These are phyloP conservation scores for Leccinum subgranulosum DNA, from an alignment of 768 basidiomycete species.

Conservation along the genomic window DNA sequence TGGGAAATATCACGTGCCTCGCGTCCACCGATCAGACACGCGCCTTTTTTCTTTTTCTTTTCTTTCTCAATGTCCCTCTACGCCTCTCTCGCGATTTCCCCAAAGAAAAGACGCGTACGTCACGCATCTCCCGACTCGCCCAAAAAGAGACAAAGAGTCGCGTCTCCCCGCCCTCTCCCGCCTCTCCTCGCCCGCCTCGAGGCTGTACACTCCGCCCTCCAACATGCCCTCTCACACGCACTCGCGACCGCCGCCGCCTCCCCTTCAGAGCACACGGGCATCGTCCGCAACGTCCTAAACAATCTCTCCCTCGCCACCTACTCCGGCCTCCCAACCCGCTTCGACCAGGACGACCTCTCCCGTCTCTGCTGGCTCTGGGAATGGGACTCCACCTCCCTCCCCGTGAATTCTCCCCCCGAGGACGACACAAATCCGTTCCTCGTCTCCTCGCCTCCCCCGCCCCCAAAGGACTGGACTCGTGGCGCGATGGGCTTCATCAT, in stretches of 20 bases:
- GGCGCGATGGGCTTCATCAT: conserved; percentile 79
- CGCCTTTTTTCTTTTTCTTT: neutral
- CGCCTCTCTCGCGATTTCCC: conserved; percentile 56
- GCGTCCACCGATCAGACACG: conserved; percentile 28
- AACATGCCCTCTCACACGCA: conserved; percentile 82
- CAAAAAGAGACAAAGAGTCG: conserved; percentile 65
- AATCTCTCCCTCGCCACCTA: conserved; percentile 70
- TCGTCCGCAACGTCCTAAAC: conserved; percentile 76
- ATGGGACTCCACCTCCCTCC: conserved; percentile 61
- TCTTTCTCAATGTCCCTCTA: conserved; percentile 11
- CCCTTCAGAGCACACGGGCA: conserved; percentile 71
- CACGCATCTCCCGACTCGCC: conserved; percentile 33
- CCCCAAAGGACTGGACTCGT: conserved; percentile 68
- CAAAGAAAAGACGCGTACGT: conserved; percentile 62
- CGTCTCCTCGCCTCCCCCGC: conserved; percentile 34
- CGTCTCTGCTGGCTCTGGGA: conserved; percentile 89
- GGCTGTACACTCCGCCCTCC: conserved; percentile 64
- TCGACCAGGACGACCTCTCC: conserved; percentile 65
- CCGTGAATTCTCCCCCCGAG: conserved; percentile 20
- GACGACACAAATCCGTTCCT: conserved; percentile 77
- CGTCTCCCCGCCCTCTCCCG: conserved; percentile 50
- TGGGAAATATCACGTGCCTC: conserved; percentile 32
- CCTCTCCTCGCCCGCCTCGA: conserved; percentile 58
- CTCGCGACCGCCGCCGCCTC: conserved; percentile 80
- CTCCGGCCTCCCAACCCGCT: conserved; percentile 59